Percentiles rank a stretch among this genome's conserved stretches.
Conservation (phyloP, 495 filamentous ascomycete species). For the Penicillium roqueforti region DNA sequence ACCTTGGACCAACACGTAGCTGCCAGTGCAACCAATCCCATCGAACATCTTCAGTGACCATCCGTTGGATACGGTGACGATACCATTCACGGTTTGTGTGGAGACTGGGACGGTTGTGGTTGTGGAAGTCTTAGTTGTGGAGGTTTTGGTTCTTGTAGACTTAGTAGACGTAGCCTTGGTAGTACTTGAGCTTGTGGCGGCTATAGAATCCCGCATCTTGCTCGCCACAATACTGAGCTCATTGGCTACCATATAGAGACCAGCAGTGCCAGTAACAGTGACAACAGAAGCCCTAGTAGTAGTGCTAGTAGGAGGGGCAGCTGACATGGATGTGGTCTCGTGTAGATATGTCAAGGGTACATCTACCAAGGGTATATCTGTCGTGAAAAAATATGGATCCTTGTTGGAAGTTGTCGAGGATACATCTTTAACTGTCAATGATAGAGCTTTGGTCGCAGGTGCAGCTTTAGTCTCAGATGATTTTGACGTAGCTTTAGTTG, state of each 20-base stretch:
- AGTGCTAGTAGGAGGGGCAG: not conserved
- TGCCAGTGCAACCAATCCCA: slow-evolving; percentile 1
- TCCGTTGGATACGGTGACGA: not conserved
- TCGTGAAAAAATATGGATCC: not conserved
- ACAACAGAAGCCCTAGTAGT: no score
- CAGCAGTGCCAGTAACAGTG: no score
- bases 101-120: no score
- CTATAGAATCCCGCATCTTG: no score
- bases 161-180: not conserved
- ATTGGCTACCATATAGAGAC: no score
- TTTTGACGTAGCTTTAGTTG: not conserved
- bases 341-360: not conserved
- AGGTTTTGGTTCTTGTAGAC: not conserved
- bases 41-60: slow-evolving; percentile 11
- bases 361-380: not conserved
- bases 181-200: not conserved
- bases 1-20: slow-evolving; percentile 10
- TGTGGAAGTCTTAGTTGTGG: not conserved
- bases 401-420: not conserved
- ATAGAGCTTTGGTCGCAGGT: not conserved
- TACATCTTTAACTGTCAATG: not conserved
- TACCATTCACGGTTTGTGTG: not conserved
- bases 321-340: not conserved
- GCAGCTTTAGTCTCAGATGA: no score
- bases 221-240: no score